Evolutionary conservation across 2,329 filamentous ascomycete species (phyloP), one percentile per base, ranked within the genome.

Genomic region (Cercospora beticola): DNA sequence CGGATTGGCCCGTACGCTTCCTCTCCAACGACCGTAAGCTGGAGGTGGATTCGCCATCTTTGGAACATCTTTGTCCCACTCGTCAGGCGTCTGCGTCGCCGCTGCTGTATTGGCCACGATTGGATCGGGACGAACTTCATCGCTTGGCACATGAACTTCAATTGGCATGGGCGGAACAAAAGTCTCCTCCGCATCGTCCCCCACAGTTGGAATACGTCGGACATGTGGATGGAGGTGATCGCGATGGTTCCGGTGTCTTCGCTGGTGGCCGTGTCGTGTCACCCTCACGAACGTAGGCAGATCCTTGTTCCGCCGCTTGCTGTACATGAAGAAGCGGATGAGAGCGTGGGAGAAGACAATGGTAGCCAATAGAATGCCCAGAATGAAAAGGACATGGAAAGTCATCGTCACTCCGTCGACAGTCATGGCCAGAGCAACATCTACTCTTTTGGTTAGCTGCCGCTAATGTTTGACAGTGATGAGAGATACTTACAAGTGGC

Each of bases 21-120:
- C 89, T 63, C 92, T 85, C 92, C 92, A 96, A 0, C 93, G 82
- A 0, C 93, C 93, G 77, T 97, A 97, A 2, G 92, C 92, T 0
- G 94, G 93, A 4, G 94, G 93, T 8, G 89, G 87, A 21, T 77
- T 65, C 78, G 70, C 65, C 3, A 76, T 62, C 9, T 58, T 62
- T 3, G 67, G 43, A 30, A 72, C 40, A 12, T 73, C 66, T 49
- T 77, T 75, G 49, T 75, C 73, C 68, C 70, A 75, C 23, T 70
- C 65, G 26, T 69, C 64, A 40, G 59, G 66, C 49, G 62, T 66
- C 23, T 70, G 68, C 21, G 89, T 63, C 31, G 69, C 66, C 33
- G 67, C 63, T 58, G 74, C 65, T 8, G 72, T 72, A 23, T 68
- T 62, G 18, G 71, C 73, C 33, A 73, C 71, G 31, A 67, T 60